Evolutionary conservation across 306 rosid species (phyloP).

Genomic region (Canavalia gladiata): DNA sequence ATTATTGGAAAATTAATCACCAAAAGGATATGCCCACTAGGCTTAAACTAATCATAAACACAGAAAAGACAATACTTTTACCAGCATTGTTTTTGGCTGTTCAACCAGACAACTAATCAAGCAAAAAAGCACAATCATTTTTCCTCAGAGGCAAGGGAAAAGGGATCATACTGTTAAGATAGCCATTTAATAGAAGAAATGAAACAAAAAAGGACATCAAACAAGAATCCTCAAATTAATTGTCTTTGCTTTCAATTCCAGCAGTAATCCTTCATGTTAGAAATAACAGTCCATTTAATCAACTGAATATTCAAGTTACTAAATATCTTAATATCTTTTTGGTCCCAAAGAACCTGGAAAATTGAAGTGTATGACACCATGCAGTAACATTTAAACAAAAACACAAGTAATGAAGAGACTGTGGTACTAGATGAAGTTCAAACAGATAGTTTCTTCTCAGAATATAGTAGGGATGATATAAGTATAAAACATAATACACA

Average conservation of each 20-base stretch:
- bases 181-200: neutral
- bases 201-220: neutral
- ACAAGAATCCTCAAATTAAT: neutral
- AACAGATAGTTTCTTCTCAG: constrained; percentile 10
- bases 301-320: neutral
- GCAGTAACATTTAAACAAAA: constrained; percentile 4
- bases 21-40: neutral
- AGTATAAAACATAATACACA: neutral
- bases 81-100: constrained; percentile 22
- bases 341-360: constrained; percentile 2
- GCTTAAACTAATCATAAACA: constrained; percentile 7
- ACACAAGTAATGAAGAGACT: neutral
- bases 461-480: constrained; percentile 6
- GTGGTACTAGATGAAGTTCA: neutral
- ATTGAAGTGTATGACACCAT: neutral
- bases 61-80: constrained; percentile 27
- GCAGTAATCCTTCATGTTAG: neutral
- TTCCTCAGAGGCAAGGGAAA: constrained; percentile 2
- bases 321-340: neutral
- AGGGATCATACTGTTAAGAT: neutral
- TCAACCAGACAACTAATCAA: constrained; percentile 17
- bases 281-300: neutral
- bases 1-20: neutral
- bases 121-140: neutral
- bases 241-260: neutral